Conservation (phyloP, 306 rosid genomes). For the Quercus suber region DNA sequence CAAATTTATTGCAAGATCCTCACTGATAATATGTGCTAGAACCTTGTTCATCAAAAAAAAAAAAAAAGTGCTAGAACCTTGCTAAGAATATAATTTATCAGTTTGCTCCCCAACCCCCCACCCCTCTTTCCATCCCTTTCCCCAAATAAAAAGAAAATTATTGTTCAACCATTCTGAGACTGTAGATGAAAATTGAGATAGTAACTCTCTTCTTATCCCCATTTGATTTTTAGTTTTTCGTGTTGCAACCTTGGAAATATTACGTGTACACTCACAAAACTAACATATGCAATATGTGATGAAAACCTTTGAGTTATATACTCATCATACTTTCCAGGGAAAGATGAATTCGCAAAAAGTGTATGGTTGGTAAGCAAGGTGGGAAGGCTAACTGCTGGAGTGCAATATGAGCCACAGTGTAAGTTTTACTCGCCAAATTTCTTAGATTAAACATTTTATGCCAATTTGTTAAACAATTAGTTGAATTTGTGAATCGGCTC, state of each 20-base stretch:
- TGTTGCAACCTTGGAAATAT: not conserved
- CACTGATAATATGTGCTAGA: not conserved
- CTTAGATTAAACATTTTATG: not conserved
- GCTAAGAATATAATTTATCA: not conserved
- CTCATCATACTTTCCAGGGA: constrained; percentile 43
- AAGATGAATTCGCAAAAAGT: constrained; percentile 64
- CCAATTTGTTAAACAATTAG: not conserved
- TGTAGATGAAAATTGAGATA: constrained; percentile 8
- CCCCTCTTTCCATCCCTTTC: not conserved
- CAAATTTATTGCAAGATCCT: not conserved
- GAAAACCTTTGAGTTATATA: constrained; percentile 20
- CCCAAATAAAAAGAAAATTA: not conserved
- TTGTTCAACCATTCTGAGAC: not conserved
- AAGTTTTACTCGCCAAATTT: constrained; percentile 29
- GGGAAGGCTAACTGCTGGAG: constrained; percentile 88
- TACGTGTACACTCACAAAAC: not conserved
- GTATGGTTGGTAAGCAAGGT: constrained; percentile 89
- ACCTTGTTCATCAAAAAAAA: too few relatives aligned
- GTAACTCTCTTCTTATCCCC: not conserved
- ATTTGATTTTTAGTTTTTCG: constrained; percentile 8
- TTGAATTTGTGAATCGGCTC: not conserved
- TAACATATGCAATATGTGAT: constrained; percentile 4
- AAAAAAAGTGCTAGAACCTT: not conserved
- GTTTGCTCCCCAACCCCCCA: not conserved
- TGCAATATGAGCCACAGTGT: constrained; percentile 90